A percentile compares a stretch with the other conserved stretches of the same genome.
Evolutionary conservation across 805 yeast genomes (phyloP).

Genomic region (Ogataea angusta): DNA sequence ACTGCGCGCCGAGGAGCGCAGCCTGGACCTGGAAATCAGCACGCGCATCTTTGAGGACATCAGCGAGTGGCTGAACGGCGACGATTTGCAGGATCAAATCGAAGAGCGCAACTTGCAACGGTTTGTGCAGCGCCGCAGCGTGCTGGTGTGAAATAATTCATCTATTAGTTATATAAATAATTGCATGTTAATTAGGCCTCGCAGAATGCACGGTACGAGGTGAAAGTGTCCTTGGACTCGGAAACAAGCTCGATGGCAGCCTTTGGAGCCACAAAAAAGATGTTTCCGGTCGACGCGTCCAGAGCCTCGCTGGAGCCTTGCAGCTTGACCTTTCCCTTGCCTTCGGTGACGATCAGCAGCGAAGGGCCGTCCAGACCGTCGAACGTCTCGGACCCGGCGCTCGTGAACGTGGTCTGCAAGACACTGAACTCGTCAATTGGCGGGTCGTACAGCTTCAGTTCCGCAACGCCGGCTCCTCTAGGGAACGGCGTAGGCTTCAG

Average conservation of each 20-base stretch:
- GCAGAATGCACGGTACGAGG: conserved; percentile 87
- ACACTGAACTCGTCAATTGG: conserved; percentile 97
- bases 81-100: conserved; percentile 37
- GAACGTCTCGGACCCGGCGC: conserved; percentile 51
- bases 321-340: conserved; percentile 58
- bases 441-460: conserved; percentile 76
- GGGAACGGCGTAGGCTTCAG: conserved; percentile 62
- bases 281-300: conserved; percentile 64
- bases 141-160: not conserved
- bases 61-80: conserved; percentile 56
- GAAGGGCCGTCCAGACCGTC: conserved; percentile 81
- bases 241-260: conserved; percentile 60
- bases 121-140: conserved; percentile 12
- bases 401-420: conserved; percentile 68
- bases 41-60: conserved; percentile 60
- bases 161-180: conserved; percentile 1
- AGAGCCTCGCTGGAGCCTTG: conserved; percentile 36
- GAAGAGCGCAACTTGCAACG: conserved; percentile 27
- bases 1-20: conserved; percentile 58
- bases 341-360: conserved; percentile 78
- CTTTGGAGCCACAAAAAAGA: conserved; percentile 81
- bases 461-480: conserved; percentile 66
- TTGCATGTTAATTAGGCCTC: conserved; percentile 45
- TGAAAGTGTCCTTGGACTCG: conserved; percentile 48
- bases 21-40: conserved; percentile 55